Conservation (phyloP, 2,329 filamentous ascomycete genomes). For the Colletotrichum sp. region DNA sequence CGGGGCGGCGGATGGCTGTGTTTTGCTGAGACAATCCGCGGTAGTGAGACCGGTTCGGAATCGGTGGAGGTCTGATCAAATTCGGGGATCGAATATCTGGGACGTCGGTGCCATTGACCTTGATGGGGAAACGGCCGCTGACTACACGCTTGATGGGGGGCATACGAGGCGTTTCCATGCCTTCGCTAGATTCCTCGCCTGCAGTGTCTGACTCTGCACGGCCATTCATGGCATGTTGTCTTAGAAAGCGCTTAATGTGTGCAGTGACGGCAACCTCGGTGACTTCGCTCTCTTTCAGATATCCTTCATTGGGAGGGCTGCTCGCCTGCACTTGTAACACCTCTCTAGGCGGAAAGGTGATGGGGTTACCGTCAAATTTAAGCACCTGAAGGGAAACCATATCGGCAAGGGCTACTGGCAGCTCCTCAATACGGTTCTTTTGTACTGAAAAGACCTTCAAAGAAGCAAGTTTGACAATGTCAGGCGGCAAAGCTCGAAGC, state of each 20-base stretch:
- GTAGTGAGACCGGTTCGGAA: conserved; percentile 82
- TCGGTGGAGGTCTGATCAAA: conserved; percentile 71
- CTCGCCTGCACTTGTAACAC: conserved; percentile 64
- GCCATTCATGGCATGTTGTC: conserved; percentile 56
- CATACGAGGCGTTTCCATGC: conserved; percentile 79
- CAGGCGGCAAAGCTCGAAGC: conserved; percentile 76
- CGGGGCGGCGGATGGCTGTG: conserved; percentile 68
- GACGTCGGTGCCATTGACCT: conserved; percentile 76
- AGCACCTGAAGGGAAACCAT: conserved; percentile 90
- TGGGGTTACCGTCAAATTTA: conserved; percentile 87
- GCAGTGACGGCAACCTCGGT: conserved; percentile 65
- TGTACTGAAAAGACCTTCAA: conserved; percentile 89
- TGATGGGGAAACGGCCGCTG: conserved; percentile 71
- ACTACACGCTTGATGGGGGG: conserved; percentile 63
- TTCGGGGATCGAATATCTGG: conserved; percentile 72
- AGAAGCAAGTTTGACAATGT: conserved; percentile 81
- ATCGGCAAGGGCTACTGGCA: conserved; percentile 84
- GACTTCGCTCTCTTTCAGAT: conserved; percentile 67
- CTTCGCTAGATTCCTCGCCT: conserved; percentile 72
- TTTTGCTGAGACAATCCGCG: conserved; percentile 76
- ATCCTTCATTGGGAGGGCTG: conserved; percentile 60
- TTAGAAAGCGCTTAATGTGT: conserved; percentile 67
- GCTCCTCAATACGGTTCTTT: conserved; percentile 83
- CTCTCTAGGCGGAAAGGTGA: conserved; percentile 75
- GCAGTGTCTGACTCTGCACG: conserved; percentile 61